Evolutionary conservation across 176 grass and related monocot genomes (phyloP), one percentile per base, ranked within the genome.

Genomic region (Panicum miliaceum): DNA sequence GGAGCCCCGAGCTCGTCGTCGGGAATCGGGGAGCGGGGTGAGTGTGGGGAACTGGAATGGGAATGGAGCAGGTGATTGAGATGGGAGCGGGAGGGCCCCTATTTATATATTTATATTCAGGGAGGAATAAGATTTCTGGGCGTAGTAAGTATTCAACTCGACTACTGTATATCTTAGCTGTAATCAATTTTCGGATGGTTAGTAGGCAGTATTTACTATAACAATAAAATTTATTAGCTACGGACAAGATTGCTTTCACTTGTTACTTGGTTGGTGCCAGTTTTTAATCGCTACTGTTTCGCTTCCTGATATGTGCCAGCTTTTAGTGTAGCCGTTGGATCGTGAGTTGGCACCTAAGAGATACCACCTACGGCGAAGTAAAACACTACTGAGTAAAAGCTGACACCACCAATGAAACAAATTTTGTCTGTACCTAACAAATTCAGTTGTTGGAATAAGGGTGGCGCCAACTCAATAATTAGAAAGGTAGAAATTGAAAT

Each of bases 1-100:
- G 46, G 46, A 73, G 71, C 46, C 52, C 8, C 0, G 40, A 61
- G 60, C 71, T 82, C 47, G 63, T 80, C 61, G 42, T 52, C 62
- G 45, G 62, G 63, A 80, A 65, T 51, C 27, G 46, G 22, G 27
- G 48, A 62, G 63, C 15, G 32, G 34, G 29, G 53, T 57, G 9
- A 11, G 29, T 15, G 40, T 1, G 37, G 34, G 50, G 25, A 37
- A 61, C 15, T 36, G 71, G 63, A 63, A 16, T 62, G 20, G 40
- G 71, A 77, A 16, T 77, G 3, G 79, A 18, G 32, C 6, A 6
- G 61, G 45, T 79, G 77, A 66, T 35, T 50, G 60, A 27, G 61
- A 79, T 7, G 26, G 43, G 27, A 22, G 27, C 11, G 27, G 42
- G 27, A 11, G 48, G 48, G 29, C 1, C 15, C 61, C 61, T 65